Evolutionary conservation across 169 alveolate genomes (phyloP), one percentile per base, ranked within the genome.

Genomic region (Plasmodium gaboni): DNA sequence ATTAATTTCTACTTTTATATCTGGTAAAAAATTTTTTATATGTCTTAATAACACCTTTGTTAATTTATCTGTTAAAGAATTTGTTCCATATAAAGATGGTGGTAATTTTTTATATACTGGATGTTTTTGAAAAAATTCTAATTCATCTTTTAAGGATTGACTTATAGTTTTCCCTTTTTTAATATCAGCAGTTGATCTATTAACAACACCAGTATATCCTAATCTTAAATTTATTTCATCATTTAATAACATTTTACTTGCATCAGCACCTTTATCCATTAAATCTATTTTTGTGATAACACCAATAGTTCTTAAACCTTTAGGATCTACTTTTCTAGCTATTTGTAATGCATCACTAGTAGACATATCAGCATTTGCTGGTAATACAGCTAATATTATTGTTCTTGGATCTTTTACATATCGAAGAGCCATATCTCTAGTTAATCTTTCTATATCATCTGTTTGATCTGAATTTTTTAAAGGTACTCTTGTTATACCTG

Each of bases 401-500:
- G 99, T 98, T 63, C 99, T 95, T 7, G 99, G 99, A 92, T 98
- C 99, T 9, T 96, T 68, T 1, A 98, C 97, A 93, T 98, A 98
- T 48, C 98, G 89, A 73, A 76, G 89, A 42, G 97, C 97, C 98
- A 97, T 95, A 72, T 98, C 98, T 90, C 97, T 96, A 0, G 99
- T 98, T 64, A 98, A 94, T 85, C 96, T 93, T 88, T 98, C 99
- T 53, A 98, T 98, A 72, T 98, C 98, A 90, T 97, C 98, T 10
- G 98, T 95, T 90, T 98, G 99, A 53, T 98, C 99, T 15, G 99
- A 96, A 76, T 99, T 98, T 69, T 96, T 95, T 24, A 98, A 74
- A 15, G 99, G 99, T 9, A 98, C 99, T 78, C 99, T 93, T 15
- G 99, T 98, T 60, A 99, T 98, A 57, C 99, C 99, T 15, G 99